Conservation (phyloP, 768 basidiomycete species). For the Lactifluus rugatus region DNA sequence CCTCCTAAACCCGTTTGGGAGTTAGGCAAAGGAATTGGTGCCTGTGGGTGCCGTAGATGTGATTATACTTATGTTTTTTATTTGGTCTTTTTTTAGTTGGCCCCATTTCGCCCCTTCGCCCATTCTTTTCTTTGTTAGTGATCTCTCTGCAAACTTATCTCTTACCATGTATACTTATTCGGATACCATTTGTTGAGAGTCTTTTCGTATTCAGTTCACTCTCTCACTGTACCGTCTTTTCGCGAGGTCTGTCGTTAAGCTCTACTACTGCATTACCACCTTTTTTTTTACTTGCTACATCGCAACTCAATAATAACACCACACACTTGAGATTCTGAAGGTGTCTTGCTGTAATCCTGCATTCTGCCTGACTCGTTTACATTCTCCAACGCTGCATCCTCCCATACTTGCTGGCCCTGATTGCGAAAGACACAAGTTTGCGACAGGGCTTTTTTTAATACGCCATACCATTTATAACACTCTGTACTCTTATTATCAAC, state of each 20-base stretch:
- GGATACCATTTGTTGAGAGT: constrained; percentile 8
- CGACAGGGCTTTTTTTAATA: too few relatives aligned
- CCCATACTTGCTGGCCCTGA: too few relatives aligned
- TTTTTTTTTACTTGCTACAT: constrained; percentile 8
- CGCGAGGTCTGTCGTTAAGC: constrained; percentile 2
- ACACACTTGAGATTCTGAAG: not conserved
- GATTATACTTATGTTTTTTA: not conserved
- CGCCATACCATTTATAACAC: too few relatives aligned
- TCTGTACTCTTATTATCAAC: too few relatives aligned
- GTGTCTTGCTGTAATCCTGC: too few relatives aligned
- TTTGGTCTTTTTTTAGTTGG: not conserved
- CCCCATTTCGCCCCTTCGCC: not conserved
- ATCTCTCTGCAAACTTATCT: not conserved
- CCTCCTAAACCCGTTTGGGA: not conserved
- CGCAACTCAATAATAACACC: not conserved
- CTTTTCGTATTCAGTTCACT: not conserved
- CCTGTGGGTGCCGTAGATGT: not conserved
- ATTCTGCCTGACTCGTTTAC: too few relatives aligned
- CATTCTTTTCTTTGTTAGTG: not conserved
- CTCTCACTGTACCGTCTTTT: constrained; percentile 8
- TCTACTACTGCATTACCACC: constrained; percentile 4
- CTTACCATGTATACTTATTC: constrained; percentile 15
- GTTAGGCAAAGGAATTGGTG: not conserved
- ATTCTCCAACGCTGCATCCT: too few relatives aligned
- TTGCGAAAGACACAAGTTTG: too few relatives aligned